Percentiles rank a stretch among this genome's conserved stretches.
Conservation (phyloP, 176 grass and related monocot genomes). For the Eragrostis curvula region DNA sequence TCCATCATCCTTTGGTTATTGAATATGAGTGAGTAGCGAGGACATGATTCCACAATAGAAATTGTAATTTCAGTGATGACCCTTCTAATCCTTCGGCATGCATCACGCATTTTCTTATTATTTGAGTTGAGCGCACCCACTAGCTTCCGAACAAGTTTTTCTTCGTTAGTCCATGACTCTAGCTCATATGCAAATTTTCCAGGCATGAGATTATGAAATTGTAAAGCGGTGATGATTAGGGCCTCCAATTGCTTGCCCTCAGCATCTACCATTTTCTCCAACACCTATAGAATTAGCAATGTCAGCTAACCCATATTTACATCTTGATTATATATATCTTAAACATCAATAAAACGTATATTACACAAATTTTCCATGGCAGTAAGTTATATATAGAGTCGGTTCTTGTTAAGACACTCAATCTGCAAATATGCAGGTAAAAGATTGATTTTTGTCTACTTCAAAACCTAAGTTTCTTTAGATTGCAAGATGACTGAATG, state of each 20-base stretch:
- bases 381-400: not conserved
- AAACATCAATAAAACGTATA: not conserved
- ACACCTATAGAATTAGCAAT: not conserved
- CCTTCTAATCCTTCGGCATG: constrained; percentile 7
- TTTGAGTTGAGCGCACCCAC: not conserved
- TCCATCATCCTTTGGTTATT: not conserved
- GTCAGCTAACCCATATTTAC: not conserved
- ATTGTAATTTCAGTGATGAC: not conserved
- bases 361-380: not conserved
- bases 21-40: not conserved
- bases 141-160: not conserved
- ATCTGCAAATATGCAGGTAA: not conserved
- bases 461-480: not conserved
- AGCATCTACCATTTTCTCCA: not conserved
- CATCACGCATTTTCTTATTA: not conserved
- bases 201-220: not conserved
- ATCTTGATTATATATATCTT: not conserved
- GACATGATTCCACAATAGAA: not conserved
- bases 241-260: not conserved
- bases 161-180: not conserved
- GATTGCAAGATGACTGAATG: not conserved
- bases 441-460: not conserved
- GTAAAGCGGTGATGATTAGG: not conserved
- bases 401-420: not conserved
- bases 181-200: not conserved